phyloP scores from a whole-genome alignment of 176 grass and related monocot species.

The Phragmites australis region DNA sequence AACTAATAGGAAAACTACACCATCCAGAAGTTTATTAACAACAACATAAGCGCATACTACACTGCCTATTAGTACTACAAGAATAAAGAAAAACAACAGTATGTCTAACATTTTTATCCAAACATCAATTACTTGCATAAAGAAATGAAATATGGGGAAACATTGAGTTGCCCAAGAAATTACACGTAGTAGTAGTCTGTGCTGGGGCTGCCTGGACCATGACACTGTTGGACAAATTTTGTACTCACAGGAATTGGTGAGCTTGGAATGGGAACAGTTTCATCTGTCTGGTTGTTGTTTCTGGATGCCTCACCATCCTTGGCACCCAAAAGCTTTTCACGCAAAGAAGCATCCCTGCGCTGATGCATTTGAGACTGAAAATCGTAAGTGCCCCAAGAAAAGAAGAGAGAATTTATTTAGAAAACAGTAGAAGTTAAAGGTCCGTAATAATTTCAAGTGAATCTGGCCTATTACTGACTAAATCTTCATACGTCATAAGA shows the following conservation, averaged over 20 bases:
- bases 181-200: constrained; percentile 86
- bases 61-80: constrained; percentile 1
- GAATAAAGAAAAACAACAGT: constrained; percentile 29
- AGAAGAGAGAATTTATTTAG: not conserved
- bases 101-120: not conserved
- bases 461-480: not conserved
- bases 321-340: constrained; percentile 45
- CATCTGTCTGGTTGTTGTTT: constrained; percentile 31
- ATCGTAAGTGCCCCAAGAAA: not conserved
- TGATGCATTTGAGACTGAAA: constrained; percentile 55
- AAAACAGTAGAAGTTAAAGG: not conserved
- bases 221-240: constrained; percentile 25
- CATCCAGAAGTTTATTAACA: not conserved
- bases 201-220: constrained; percentile 30
- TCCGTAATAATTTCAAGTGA: not conserved
- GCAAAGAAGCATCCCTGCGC: constrained; percentile 41
- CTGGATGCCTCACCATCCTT: constrained; percentile 42
- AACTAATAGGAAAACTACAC: constrained; percentile 8
- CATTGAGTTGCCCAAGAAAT: constrained; percentile 36
- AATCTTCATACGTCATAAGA: not conserved
- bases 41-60: not conserved
- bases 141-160: constrained; percentile 23
- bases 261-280: constrained; percentile 47
- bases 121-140: not conserved
- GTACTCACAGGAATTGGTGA: constrained; percentile 68